phyloP scores from a whole-genome alignment of 2,329 filamentous ascomycete species.

The Rhexocercosporidium sp. region DNA sequence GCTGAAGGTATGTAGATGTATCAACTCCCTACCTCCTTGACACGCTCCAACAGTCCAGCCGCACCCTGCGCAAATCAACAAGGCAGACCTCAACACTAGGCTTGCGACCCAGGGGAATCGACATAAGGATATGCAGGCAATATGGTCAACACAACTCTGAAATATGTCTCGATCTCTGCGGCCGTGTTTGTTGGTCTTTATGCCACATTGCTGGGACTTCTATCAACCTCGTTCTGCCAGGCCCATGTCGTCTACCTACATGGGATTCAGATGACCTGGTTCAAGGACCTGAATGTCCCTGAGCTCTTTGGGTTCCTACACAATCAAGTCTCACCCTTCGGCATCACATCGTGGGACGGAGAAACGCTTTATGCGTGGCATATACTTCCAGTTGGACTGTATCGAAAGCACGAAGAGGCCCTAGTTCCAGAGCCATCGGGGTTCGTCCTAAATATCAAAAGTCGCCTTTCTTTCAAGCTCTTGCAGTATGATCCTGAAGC shows the following conservation, averaged over 20 bases:
- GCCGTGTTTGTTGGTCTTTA: conserved; percentile 45
- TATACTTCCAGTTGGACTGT: conserved; percentile 77
- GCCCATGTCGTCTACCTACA: conserved; percentile 76
- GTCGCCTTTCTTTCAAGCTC: conserved; percentile 57
- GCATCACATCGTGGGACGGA: conserved; percentile 72
- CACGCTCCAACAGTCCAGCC: neutral
- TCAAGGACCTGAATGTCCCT: conserved; percentile 74
- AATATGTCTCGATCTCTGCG: conserved; percentile 36
- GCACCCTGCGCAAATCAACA: neutral
- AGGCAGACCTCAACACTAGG: neutral
- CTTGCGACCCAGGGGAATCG: neutral
- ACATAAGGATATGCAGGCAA: neutral
- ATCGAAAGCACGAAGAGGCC: conserved; percentile 69
- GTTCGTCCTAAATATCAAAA: conserved; percentile 21
- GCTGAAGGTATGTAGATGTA: neutral
- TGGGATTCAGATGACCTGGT: conserved; percentile 73
- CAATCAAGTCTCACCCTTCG: conserved; percentile 87
- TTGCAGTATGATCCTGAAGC: conserved; percentile 66
- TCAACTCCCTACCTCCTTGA: neutral
- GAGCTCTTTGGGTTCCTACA: conserved; percentile 77
- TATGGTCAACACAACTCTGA: conserved; percentile 14
- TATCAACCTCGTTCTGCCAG: conserved; percentile 52
- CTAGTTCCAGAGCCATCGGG: conserved; percentile 53
- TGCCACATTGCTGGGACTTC: conserved; percentile 50
- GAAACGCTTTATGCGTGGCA: conserved; percentile 88